Percentiles rank a stretch among this genome's conserved stretches.
These are phyloP conservation scores for Leishmania amazonensis DNA, from an alignment of 208 protist species.

Conservation along the genomic window DNA sequence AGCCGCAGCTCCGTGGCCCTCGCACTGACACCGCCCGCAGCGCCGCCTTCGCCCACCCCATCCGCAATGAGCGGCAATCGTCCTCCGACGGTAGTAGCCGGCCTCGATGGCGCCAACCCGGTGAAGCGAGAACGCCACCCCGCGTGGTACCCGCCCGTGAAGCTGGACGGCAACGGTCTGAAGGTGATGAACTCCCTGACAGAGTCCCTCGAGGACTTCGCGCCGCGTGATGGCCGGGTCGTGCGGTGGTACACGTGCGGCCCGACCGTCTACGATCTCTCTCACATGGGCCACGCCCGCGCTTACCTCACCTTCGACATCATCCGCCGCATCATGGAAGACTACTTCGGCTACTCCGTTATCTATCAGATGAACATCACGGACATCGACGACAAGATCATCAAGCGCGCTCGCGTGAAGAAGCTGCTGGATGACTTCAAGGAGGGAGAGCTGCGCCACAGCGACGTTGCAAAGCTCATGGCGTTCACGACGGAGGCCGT, in stretches of 20 bases:
- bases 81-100: constrained; percentile 27
- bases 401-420: constrained; percentile 92
- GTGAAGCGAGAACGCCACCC: constrained; percentile 71
- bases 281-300: constrained; percentile 98
- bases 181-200: constrained; percentile 87
- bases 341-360: constrained; percentile 97
- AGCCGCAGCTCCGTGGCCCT: not conserved
- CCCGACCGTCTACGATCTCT: constrained; percentile 97
- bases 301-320: constrained; percentile 99
- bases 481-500: constrained; percentile 59
- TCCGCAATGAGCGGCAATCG: not conserved
- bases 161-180: constrained; percentile 39
- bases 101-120: constrained; percentile 41
- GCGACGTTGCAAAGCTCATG: constrained; percentile 44
- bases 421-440: constrained; percentile 85
- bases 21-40: not conserved
- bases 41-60: not conserved
- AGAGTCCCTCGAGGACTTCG: constrained; percentile 75
- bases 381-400: constrained; percentile 99
- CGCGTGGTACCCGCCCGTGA: constrained; percentile 70
- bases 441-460: constrained; percentile 24
- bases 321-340: constrained; percentile 95
- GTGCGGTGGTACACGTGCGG: constrained; percentile 98
- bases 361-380: constrained; percentile 98
- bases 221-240: constrained; percentile 53